Percentiles rank a stretch among this genome's conserved stretches.
These are phyloP conservation scores for Sutorius eximius DNA, from an alignment of 1,284 basidiomycete genomes.

Conservation along the genomic window DNA sequence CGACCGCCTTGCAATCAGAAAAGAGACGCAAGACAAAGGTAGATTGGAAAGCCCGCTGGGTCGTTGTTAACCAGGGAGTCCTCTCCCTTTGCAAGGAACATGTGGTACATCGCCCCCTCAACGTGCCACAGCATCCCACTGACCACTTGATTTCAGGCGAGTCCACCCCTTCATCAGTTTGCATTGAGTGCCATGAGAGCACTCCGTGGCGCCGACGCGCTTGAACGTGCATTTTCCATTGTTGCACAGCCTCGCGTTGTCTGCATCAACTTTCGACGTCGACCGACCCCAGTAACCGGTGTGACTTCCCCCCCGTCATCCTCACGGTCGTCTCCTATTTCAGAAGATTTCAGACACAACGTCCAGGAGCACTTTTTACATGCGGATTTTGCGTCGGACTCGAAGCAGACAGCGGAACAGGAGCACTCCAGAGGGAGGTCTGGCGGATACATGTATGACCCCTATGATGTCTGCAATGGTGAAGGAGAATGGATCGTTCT, in stretches of 20 bases:
- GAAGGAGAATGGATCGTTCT: slow-evolving; percentile 56
- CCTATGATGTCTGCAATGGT: slow-evolving; percentile 7
- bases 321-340: slow-evolving; percentile 28
- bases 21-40: slow-evolving; percentile 35
- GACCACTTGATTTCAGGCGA: slow-evolving; percentile 38
- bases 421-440: not conserved
- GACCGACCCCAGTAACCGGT: slow-evolving; percentile 23
- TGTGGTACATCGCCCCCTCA: slow-evolving; percentile 43
- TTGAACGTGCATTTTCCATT: slow-evolving; percentile 36
- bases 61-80: slow-evolving; percentile 57
- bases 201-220: slow-evolving; percentile 48
- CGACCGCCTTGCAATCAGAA: slow-evolving; percentile 14
- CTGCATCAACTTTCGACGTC: slow-evolving; percentile 49
- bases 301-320: slow-evolving; percentile 33
- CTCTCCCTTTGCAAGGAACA: slow-evolving; percentile 56
- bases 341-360: slow-evolving; percentile 24
- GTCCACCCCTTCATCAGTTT: slow-evolving; percentile 43
- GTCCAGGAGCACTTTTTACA: slow-evolving; percentile 3
- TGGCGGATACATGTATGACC: not conserved
- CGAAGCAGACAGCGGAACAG: slow-evolving; percentile 5
- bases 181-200: slow-evolving; percentile 43
- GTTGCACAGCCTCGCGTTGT: slow-evolving; percentile 39
- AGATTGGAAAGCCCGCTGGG: slow-evolving; percentile 67
- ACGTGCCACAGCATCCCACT: not conserved
- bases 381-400: not conserved